Percentiles rank a stretch among this genome's conserved stretches.
These are phyloP conservation scores for Lunularia cruciata DNA, from an alignment of 225 moss, liverwort and hornwort genomes.

Conservation along the genomic window DNA sequence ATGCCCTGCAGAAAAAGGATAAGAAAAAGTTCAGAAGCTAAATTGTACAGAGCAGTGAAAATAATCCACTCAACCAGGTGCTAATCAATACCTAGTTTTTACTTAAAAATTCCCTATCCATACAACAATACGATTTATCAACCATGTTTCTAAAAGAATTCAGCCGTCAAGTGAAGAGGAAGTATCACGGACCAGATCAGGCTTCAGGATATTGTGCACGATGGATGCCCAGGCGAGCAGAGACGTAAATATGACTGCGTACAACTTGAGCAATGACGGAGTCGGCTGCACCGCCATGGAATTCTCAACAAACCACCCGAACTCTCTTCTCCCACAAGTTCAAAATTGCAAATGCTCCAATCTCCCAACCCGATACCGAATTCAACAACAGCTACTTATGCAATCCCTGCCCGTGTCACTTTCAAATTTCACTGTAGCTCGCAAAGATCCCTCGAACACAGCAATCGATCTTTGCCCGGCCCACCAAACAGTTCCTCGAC, in stretches of 20 bases:
- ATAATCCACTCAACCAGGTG: background rate
- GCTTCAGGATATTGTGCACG: slow-evolving; percentile 84
- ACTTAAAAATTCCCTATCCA: no score
- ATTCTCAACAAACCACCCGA: background rate
- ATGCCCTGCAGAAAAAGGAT: no score
- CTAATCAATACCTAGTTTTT: background rate
- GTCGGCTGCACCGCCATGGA: slow-evolving; percentile 40
- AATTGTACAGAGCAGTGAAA: background rate
- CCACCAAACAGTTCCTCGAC: no score
- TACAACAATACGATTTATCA: background rate
- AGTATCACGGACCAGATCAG: slow-evolving; percentile 60
- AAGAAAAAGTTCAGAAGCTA: background rate
- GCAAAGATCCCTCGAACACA: no score
- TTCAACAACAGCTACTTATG: no score
- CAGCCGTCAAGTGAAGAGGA: background rate
- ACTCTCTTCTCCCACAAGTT: no score
- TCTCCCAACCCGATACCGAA: no score
- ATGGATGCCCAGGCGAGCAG: slow-evolving; percentile 77
- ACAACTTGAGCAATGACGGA: slow-evolving; percentile 78
- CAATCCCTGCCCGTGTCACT: no score
- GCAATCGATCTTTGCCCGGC: no score
- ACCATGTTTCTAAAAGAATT: background rate
- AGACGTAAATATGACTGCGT: slow-evolving; percentile 61
- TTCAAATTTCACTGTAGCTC: no score
- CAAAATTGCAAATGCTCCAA: no score